Base-by-base conservation (phyloP, 371 early-diverging fungal species). In the Mortierella sp. region DNA sequence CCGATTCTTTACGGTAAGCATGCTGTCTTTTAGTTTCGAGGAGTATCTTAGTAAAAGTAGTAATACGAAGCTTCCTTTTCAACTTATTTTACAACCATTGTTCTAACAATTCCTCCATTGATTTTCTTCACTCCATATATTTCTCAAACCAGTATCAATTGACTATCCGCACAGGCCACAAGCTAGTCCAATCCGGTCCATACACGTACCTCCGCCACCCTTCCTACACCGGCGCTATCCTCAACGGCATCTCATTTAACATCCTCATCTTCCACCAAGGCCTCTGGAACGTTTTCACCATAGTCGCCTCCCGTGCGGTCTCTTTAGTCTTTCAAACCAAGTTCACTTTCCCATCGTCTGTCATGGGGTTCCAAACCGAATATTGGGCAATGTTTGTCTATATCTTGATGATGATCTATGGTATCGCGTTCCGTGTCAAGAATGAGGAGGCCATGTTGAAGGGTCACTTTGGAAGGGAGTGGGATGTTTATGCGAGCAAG, bases 171-270 rank as follows among this genome's bases (percentile, higher is more conserved):
- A 38, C 74, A 11, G 74, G 52, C 34, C 81, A 81, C 50, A 63
- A 58, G 42, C 48, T 81, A 26, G 47, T 77, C 58, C 45, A 38
- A 26, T 13, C 47, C 1, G 77, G 81, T 0, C 81, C 81, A 0
- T 77, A 77, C 74, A 74, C n/a, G 1, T 81, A 68, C 74, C 73
- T 81, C 31, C 81, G 74, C 44, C 81, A 81, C 38, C 81, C 81
- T 9, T 81, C 77, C 16, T 81, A 81, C 60, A 74, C 77, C 1
- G 81, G 74, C 13, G 34, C 31, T 0, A 57, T 70, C 68, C 8
- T 81, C 28, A 42, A 21, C 31, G n/a, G 47, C 31, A 0, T 55
- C 2, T 9, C 26, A 3, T 34, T 58, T 44, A 21, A 60, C 3
- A 3, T 38, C 26, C 52, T 81, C 8, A 0, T 77, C 52, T 58